These are phyloP conservation scores for Trametes maxima DNA, from an alignment of 768 basidiomycete species.

Conservation along the genomic window DNA sequence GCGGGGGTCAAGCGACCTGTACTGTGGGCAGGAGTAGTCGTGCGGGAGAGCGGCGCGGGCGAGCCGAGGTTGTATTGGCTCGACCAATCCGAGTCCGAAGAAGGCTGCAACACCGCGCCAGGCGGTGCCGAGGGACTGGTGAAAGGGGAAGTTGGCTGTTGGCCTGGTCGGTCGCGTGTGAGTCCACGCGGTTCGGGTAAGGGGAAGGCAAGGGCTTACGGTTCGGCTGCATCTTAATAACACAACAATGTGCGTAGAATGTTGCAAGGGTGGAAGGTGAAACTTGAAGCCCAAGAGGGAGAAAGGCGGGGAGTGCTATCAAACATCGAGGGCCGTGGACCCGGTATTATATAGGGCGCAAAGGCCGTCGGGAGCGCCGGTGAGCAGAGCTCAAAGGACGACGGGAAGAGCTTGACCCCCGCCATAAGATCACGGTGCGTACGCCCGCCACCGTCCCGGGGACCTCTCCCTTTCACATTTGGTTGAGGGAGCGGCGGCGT, in stretches of 20 bases:
- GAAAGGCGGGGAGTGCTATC: slow-evolving; percentile 1
- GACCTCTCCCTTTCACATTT: slow-evolving; percentile 5
- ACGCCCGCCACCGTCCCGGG: not conserved
- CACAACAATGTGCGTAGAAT: not conserved
- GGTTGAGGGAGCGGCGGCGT: not conserved
- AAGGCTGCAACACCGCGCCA: slow-evolving; percentile 12
- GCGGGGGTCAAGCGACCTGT: slow-evolving; percentile 6
- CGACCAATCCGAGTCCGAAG: slow-evolving; percentile 12
- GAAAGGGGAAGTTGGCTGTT: slow-evolving; percentile 15
- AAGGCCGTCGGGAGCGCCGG: slow-evolving; percentile 2
- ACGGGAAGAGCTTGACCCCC: slow-evolving; percentile 4
- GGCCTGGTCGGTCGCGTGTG: not conserved
- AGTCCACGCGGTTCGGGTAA: not conserved
- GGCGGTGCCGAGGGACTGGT: slow-evolving; percentile 11
- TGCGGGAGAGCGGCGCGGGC: slow-evolving; percentile 14
- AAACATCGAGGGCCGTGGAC: slow-evolving; percentile 3
- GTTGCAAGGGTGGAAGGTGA: not conserved
- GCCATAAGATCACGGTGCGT: slow-evolving; percentile 13
- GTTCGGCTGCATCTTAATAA: slow-evolving; percentile 17
- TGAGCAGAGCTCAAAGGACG: slow-evolving; percentile 17
- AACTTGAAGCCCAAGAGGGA: slow-evolving; percentile 1
- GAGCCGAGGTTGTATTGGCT: slow-evolving; percentile 3
- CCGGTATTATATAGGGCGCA: slow-evolving; percentile 8
- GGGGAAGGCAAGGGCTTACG: not conserved
- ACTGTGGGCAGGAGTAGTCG: slow-evolving; percentile 11